Evolutionary conservation across 2,329 filamentous ascomycete genomes (phyloP).

Genomic region (Claviceps sorghi): DNA sequence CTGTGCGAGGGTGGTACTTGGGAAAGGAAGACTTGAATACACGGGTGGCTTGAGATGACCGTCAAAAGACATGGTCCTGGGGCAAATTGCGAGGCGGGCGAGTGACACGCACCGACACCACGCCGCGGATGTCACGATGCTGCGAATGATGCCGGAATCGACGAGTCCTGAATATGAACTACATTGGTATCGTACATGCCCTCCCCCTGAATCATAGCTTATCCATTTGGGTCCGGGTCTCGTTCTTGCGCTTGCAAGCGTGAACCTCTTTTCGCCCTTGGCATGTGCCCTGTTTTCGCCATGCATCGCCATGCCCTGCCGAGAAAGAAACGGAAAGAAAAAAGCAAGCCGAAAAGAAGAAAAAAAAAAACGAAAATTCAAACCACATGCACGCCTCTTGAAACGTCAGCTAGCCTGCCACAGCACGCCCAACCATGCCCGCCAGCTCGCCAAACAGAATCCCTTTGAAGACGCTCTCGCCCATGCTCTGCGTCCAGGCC

Average conservation of each 20-base stretch:
- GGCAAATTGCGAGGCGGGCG: too few species aligned
- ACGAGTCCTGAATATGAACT: background rate
- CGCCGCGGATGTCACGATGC: too few species aligned
- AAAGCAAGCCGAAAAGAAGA: background rate
- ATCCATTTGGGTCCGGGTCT: background rate
- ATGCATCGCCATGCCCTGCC: background rate
- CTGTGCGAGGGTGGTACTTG: too few species aligned
- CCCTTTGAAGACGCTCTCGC: slow-evolving; percentile 61
- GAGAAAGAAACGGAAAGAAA: background rate
- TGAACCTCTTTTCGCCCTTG: background rate
- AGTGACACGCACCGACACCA: background rate
- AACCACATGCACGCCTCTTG: background rate
- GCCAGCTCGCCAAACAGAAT: slow-evolving; percentile 64
- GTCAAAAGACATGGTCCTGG: too few species aligned
- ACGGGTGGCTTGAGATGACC: too few species aligned
- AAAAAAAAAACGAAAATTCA: background rate
- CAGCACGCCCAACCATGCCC: slow-evolving; percentile 41
- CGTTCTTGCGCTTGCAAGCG: background rate
- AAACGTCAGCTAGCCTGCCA: slow-evolving; percentile 21
- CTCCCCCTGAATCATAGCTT: background rate
- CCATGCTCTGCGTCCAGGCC: slow-evolving; percentile 66
- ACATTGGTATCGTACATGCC: background rate
- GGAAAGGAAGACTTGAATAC: too few species aligned
- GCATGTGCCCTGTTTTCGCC: background rate
- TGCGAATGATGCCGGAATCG: too few species aligned